phyloP scores from a whole-genome alignment of 2,329 filamentous ascomycete species.

The Fusarium stilboides region DNA sequence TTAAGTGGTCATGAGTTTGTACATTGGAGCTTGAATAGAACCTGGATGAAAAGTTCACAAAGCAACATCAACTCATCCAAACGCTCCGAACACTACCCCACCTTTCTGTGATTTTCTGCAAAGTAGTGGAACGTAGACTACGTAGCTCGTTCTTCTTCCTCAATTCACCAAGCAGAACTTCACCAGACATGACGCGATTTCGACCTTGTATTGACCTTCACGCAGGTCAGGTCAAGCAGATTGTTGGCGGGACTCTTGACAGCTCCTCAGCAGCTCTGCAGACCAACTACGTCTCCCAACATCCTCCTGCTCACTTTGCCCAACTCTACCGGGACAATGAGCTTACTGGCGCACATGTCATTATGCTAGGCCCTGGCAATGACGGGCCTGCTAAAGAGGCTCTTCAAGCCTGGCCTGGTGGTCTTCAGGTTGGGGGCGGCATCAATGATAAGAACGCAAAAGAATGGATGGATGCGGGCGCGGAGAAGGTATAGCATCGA shows the following conservation, averaged over 20 bases:
- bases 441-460: conserved; percentile 88
- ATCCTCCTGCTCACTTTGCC: conserved; percentile 86
- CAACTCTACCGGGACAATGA: conserved; percentile 82
- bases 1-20: not conserved
- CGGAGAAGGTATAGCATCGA: conserved; percentile 79
- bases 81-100: conserved; percentile 28
- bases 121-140: conserved; percentile 12
- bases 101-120: conserved; percentile 37
- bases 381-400: conserved; percentile 84
- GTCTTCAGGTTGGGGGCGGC: conserved; percentile 93
- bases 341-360: conserved; percentile 89
- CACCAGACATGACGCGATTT: conserved; percentile 84
- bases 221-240: conserved; percentile 98
- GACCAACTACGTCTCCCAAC: conserved; percentile 92
- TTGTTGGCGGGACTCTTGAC: conserved; percentile 93
- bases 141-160: conserved; percentile 19
- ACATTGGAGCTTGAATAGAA: not conserved
- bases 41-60: conserved; percentile 1
- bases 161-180: conserved; percentile 3
- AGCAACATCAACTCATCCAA: not conserved
- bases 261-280: conserved; percentile 76
- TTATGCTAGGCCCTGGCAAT: conserved; percentile 95
- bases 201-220: conserved; percentile 98
- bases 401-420: conserved; percentile 81
- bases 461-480: conserved; percentile 89